Evolutionary conservation across 1,284 basidiomycete genomes (phyloP), one percentile per base, ranked within the genome.

Genomic region (Porodaedalea pini): DNA sequence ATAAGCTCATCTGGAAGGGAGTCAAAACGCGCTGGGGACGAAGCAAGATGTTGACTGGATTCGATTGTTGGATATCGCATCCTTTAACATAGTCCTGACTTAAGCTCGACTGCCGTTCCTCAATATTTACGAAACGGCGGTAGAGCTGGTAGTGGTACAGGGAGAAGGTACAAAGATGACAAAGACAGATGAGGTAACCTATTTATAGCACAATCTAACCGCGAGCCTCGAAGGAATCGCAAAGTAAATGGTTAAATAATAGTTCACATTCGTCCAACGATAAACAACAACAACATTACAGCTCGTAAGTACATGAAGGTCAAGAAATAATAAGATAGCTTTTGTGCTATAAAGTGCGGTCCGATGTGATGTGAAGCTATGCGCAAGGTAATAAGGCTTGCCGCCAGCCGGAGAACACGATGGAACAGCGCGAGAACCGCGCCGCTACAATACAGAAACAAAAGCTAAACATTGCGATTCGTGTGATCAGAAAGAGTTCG

Each of bases 231-330:
- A n/a, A n/a, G n/a, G n/a, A n/a, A n/a, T n/a, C n/a, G n/a, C n/a
- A n/a, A n/a, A n/a, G n/a, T n/a, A n/a, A n/a, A n/a, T n/a, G n/a
- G n/a, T n/a, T n/a, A n/a, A n/a, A 2, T n/a, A 29, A 29, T n/a
- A n/a, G 4, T 47, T 47, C 45, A 47, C 27, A 19, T 21, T 19
- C 6, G 19, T 4, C 25, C 27, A 32, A 25, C 15, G n/a, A 5
- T 17, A 25, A 32, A 25, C 15, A 31, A 5, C 27, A 25, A 17
- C 25, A 47, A 47, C 45, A 17, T 47, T 47, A 47, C 45, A 47
- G 17, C 25, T 47, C 45, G 29, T 47, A 47, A 47, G 23, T 47
- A 47, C 45, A 47, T 47, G 29, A 47, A 47, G 7, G 17, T 29
- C 13, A 47, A 47, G 19, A 41, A 41, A 3, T 29, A 11, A 47